Conservation (phyloP, 495 filamentous ascomycete genomes). For the Trichoderma erinaceum region DNA sequence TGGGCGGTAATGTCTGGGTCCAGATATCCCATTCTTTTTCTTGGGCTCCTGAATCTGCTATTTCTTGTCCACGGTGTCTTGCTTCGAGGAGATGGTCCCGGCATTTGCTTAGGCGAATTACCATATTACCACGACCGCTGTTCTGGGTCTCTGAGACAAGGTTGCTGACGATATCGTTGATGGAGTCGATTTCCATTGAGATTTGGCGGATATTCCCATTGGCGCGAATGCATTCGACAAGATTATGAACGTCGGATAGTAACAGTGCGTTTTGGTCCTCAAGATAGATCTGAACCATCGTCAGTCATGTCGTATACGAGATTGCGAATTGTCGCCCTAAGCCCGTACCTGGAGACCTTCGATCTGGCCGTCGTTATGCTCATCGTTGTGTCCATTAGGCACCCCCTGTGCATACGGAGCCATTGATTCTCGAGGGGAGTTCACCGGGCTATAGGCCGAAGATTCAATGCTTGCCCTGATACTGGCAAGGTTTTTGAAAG, state of each 20-base stretch:
- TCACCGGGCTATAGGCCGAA: constrained; percentile 49
- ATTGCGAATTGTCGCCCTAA: background rate
- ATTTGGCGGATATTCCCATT: constrained; percentile 61
- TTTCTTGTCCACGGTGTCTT: constrained; percentile 56
- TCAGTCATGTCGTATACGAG: constrained; percentile 23
- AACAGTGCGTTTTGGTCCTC: constrained; percentile 78
- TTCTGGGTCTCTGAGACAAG: constrained; percentile 61
- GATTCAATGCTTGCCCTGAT: constrained; percentile 43
- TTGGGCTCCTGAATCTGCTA: constrained; percentile 24
- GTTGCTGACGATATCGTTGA: constrained; percentile 61
- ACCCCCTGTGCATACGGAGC: constrained; percentile 29
- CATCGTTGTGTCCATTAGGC: constrained; percentile 29
- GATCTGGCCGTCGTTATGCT: constrained; percentile 14
- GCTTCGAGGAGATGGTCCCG: constrained; percentile 59
- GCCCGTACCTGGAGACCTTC: background rate
- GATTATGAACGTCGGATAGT: constrained; percentile 73
- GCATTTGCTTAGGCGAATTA: constrained; percentile 57
- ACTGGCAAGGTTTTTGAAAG: constrained; percentile 44
- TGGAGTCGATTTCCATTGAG: constrained; percentile 62
- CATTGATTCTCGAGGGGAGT: constrained; percentile 46
- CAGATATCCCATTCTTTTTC: background rate
- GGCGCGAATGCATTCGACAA: constrained; percentile 72
- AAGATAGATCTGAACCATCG: constrained; percentile 54
- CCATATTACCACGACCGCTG: constrained; percentile 54
- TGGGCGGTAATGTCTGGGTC: background rate